A percentile compares a stretch with the other conserved stretches of the same genome.
Conservation (phyloP, 2,329 filamentous ascomycete species). For the Cordyceps cicadae region DNA sequence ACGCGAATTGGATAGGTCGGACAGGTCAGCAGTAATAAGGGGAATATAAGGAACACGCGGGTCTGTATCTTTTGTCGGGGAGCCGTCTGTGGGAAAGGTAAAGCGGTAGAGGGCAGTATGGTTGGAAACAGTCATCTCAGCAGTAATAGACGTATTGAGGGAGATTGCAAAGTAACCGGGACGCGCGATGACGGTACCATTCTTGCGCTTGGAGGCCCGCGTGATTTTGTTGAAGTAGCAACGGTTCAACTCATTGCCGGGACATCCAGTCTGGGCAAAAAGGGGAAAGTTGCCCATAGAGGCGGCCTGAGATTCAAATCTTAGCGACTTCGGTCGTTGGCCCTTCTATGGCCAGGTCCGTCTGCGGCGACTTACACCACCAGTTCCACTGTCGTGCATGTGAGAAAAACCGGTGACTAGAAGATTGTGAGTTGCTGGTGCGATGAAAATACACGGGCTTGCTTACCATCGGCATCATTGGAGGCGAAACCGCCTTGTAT, state of each 20-base stretch:
- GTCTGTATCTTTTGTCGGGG: conserved; percentile 13
- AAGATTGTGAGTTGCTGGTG: not conserved
- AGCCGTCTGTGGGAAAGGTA: conserved; percentile 37
- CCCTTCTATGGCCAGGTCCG: not conserved
- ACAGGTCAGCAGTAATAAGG: conserved; percentile 50
- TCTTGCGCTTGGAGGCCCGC: conserved; percentile 40
- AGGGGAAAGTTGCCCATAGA: conserved; percentile 46
- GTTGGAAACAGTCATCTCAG: conserved; percentile 54
- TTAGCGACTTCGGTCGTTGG: not conserved
- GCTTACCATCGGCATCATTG: conserved; percentile 18
- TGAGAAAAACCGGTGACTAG: conserved; percentile 25
- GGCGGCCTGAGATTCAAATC: conserved; percentile 21
- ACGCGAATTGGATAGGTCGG: conserved; percentile 38
- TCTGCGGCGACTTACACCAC: conserved; percentile 21
- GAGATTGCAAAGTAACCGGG: conserved; percentile 54
- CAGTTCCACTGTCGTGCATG: conserved; percentile 24
- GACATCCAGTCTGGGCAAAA: conserved; percentile 40
- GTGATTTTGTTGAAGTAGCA: conserved; percentile 44
- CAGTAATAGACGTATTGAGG: conserved; percentile 47
- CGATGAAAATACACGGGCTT: not conserved
- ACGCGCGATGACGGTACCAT: conserved; percentile 44
- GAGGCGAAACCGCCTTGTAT: conserved; percentile 21
- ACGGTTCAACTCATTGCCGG: conserved; percentile 33
- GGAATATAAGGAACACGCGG: conserved; percentile 27
- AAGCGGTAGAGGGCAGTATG: conserved; percentile 56